phyloP scores from a whole-genome alignment of 73 alveolate genomes.

The Paraurostyla sp. region DNA sequence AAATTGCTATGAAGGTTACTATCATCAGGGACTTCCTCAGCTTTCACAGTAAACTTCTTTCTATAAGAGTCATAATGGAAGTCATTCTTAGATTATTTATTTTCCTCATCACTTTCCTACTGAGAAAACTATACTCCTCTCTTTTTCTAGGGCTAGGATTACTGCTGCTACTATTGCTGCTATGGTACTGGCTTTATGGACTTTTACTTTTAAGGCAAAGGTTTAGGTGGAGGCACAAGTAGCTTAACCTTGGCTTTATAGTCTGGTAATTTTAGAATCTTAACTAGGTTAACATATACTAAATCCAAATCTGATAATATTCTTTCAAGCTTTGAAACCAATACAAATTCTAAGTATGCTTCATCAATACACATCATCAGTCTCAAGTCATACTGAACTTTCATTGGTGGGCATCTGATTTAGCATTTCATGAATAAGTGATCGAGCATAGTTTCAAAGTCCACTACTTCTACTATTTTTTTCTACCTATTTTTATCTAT shows the following conservation, averaged over 20 bases:
- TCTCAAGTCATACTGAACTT: conserved; percentile 21
- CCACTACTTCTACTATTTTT: background rate
- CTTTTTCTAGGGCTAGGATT: too few species aligned
- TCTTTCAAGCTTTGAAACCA: conserved; percentile 2
- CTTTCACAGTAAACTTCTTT: conserved; percentile 6
- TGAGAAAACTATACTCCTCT: too few species aligned
- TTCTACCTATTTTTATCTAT: background rate
- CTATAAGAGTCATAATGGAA: conserved; percentile 1
- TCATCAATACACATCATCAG: conserved; percentile 7
- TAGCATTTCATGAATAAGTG: conserved; percentile 4
- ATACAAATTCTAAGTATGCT: background rate
- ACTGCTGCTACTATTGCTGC: background rate
- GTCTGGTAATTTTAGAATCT: background rate
- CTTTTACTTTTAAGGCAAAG: background rate
- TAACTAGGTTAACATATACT: background rate
- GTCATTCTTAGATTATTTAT: background rate
- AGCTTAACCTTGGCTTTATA: background rate
- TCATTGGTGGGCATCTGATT: conserved; percentile 40
- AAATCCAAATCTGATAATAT: conserved; percentile 3
- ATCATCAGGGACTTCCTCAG: conserved; percentile 8
- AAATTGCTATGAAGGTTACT: too few species aligned
- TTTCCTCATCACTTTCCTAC: too few species aligned
- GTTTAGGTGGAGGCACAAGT: background rate
- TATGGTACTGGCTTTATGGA: background rate
- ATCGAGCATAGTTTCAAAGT: conserved; percentile 22